These are phyloP conservation scores for Hericium erinaceus DNA, from an alignment of 768 basidiomycete species.

Conservation along the genomic window DNA sequence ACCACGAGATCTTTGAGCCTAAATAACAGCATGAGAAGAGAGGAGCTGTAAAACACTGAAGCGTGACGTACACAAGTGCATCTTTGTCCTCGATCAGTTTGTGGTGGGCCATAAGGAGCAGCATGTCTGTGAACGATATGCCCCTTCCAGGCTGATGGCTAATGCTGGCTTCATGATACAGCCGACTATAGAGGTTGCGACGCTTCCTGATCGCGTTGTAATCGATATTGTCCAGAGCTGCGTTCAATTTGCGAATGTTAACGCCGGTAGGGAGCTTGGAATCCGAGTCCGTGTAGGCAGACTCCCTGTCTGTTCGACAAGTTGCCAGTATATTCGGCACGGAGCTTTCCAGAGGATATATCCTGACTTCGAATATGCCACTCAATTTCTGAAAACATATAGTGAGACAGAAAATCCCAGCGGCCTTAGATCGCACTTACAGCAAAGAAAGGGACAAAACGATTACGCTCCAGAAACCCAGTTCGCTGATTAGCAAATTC, in stretches of 20 bases:
- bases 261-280: slow-evolving; percentile 38
- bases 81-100: slow-evolving; percentile 86
- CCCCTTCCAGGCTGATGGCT: slow-evolving; percentile 64
- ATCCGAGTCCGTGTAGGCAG: slow-evolving; percentile 22
- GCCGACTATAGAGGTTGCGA: slow-evolving; percentile 57
- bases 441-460: slow-evolving; percentile 71
- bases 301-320: slow-evolving; percentile 31
- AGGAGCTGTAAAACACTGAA: not conserved
- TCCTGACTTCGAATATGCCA: slow-evolving; percentile 81
- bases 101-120: slow-evolving; percentile 81
- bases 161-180: slow-evolving; percentile 83
- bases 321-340: slow-evolving; percentile 48
- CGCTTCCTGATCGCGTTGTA: slow-evolving; percentile 51
- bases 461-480: slow-evolving; percentile 62
- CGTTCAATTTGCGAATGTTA: slow-evolving; percentile 54
- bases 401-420: not conserved
- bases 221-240: slow-evolving; percentile 56
- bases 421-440: slow-evolving; percentile 38
- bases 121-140: slow-evolving; percentile 87
- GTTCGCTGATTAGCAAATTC: slow-evolving; percentile 72
- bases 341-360: slow-evolving; percentile 68
- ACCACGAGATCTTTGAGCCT: slow-evolving; percentile 78
- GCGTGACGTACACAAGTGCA: slow-evolving; percentile 66
- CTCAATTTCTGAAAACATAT: slow-evolving; percentile 50
- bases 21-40: slow-evolving; percentile 1